phyloP scores from a whole-genome alignment of 805 yeast species.

The Saturnispora halmiae region DNA sequence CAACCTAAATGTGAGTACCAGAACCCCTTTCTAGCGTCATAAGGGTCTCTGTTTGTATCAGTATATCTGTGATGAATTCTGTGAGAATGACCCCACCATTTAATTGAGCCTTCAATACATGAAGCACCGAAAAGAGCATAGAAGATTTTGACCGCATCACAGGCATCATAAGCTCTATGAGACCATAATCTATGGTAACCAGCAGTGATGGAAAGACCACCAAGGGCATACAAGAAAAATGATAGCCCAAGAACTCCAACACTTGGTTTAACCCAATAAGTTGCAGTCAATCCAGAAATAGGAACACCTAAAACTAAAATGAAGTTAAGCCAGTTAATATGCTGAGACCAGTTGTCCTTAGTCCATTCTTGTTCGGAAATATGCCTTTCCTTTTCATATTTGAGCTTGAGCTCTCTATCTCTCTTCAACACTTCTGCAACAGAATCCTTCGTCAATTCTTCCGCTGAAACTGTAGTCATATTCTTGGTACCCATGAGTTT shows the following conservation, averaged over 20 bases:
- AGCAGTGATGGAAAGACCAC: constrained; percentile 73
- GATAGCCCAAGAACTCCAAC: constrained; percentile 40
- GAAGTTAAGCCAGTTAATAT: constrained; percentile 71
- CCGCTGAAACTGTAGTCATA: constrained; percentile 59
- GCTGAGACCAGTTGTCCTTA: constrained; percentile 56
- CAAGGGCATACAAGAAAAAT: constrained; percentile 42
- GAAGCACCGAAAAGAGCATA: constrained; percentile 77
- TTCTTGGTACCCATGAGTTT: constrained; percentile 73
- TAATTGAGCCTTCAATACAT: constrained; percentile 75
- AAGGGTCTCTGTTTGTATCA: constrained; percentile 76
- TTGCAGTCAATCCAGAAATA: constrained; percentile 38
- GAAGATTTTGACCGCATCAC: constrained; percentile 49
- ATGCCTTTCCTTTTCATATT: constrained; percentile 39
- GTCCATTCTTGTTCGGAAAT: constrained; percentile 80
- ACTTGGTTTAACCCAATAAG: constrained; percentile 41
- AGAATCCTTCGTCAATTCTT: constrained; percentile 46
- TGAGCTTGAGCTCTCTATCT: constrained; percentile 36
- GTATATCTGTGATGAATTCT: constrained; percentile 83
- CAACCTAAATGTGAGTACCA: constrained; percentile 83
- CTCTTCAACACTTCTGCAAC: constrained; percentile 38
- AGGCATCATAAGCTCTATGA: constrained; percentile 63
- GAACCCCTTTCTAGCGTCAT: constrained; percentile 75
- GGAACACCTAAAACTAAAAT: constrained; percentile 58
- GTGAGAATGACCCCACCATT: constrained; percentile 86
- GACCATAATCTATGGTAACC: constrained; percentile 80